Percentiles rank a stretch among this genome's conserved stretches.
phyloP scores from a whole-genome alignment of 192 early-diverging fungal genomes.

The Rhizophagus prolifer region DNA sequence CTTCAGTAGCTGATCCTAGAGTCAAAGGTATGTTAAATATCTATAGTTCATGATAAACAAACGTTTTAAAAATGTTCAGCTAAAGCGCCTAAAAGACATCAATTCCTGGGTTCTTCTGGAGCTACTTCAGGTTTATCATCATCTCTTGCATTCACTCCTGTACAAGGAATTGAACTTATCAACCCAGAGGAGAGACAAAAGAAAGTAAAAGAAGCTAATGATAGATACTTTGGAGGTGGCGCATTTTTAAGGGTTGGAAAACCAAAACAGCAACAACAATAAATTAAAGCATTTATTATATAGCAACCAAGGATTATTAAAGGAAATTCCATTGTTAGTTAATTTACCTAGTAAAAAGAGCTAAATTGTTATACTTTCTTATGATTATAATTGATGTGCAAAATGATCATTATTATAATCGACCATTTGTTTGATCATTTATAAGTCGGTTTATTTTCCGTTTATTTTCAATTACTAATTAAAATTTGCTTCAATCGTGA shows the following conservation, averaged over 20 bases:
- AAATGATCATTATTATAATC: too few species aligned
- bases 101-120: constrained; percentile 43
- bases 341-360: too few species aligned
- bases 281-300: neutral
- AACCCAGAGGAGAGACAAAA: constrained; percentile 74
- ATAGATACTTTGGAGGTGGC: constrained; percentile 74
- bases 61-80: constrained; percentile 21
- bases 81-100: constrained; percentile 56
- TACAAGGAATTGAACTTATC: constrained; percentile 90
- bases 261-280: constrained; percentile 30
- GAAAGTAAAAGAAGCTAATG: constrained; percentile 62
- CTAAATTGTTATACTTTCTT: too few species aligned
- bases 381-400: too few species aligned
- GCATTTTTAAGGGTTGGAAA: constrained; percentile 59
- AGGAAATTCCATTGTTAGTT: too few species aligned
- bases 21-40: constrained; percentile 56
- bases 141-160: constrained; percentile 91
- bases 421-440: too few species aligned
- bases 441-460: too few species aligned
- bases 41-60: neutral
- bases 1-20: constrained; percentile 64
- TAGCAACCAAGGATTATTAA: too few species aligned
- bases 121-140: constrained; percentile 79
- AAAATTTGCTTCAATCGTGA: too few species aligned
- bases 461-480: too few species aligned